Conservation (phyloP, 257 asterid genomes). For the Nicotiana knightiana region DNA sequence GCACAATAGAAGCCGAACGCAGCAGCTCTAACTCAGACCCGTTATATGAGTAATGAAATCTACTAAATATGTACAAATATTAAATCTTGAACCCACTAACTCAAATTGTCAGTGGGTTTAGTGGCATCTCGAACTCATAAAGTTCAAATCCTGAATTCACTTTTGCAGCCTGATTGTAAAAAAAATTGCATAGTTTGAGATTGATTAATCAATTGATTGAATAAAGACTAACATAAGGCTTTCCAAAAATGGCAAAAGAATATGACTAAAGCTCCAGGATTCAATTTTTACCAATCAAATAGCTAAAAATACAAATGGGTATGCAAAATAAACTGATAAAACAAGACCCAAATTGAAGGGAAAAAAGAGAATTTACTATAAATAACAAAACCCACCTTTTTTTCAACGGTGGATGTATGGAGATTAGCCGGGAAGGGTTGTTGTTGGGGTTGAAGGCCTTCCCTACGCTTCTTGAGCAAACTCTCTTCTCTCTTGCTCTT, state of each 20-base stretch:
- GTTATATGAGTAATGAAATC: too few species aligned
- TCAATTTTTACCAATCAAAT: background rate
- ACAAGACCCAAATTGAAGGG: background rate
- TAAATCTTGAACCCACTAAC: too few species aligned
- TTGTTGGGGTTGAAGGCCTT: conserved; percentile 49
- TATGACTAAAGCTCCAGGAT: background rate
- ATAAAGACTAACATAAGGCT: background rate
- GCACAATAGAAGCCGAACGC: too few species aligned
- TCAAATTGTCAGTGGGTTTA: too few species aligned
- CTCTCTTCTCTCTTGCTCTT: conserved; percentile 88
- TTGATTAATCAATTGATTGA: background rate
- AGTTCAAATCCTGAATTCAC: too few species aligned
- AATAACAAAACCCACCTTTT: conserved; percentile 34
- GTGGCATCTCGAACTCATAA: too few species aligned
- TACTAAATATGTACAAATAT: too few species aligned
- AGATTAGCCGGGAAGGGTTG: conserved; percentile 45
- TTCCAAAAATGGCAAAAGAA: background rate
- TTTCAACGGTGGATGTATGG: conserved; percentile 53
- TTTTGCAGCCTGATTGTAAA: background rate
- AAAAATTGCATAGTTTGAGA: background rate
- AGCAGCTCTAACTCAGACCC: too few species aligned
- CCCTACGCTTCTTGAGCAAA: conserved; percentile 84
- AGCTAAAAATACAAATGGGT: background rate
- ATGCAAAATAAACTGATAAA: background rate
- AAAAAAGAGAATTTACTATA: background rate